Base-by-base conservation (phyloP, 805 yeast species). In the Suhomyces sp. region DNA sequence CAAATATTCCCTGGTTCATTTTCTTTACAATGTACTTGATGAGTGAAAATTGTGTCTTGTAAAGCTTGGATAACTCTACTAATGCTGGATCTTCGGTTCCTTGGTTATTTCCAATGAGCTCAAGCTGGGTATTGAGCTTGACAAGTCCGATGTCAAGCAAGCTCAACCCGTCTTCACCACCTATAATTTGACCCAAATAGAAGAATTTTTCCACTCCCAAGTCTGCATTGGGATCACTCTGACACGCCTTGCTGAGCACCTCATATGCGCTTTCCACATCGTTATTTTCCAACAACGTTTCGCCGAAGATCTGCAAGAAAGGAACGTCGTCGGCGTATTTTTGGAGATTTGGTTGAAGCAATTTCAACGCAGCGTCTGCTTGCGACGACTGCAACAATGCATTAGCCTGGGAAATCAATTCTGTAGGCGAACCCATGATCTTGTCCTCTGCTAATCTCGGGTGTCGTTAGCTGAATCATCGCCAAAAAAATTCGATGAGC, bases 171-270 rank as follows among this genome's bases (percentile, higher is more conserved):
- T 84, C 87, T 15, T 57, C 60, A 31, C 96, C 97, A 44, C 97
- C 97, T 26, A 86, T 76, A 49, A 93, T 84, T 72, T 93, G 99
- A 2, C 97, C 99, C 56, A 93, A 73, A 70, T 92, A 90, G 51
- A 94, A 78, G 65, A 88, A 92, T 71, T 91, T 92, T 64, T 89
- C 96, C 22, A 84, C 85, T 1, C 93, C 94, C 44, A 69, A 60
- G 1, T 64, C 57, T 1, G 90, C 97, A 2, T 75, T 67, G 2
- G 87, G 84, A 68, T 92, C 97, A 49, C 86, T 57, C 56, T 82
- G 82, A 54, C 92, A 84, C 2, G 91, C 84, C 44, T 70, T 70
- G 7, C 69, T 67, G 49, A 93, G 74, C 12, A 84, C 71, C 5
- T 82, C 79, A 65, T 85, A 88, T 0, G 97, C 97, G 47, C 78